Evolutionary conservation across 73 alveolate genomes (phyloP).

Genomic region (Blepharisma stoltei): DNA sequence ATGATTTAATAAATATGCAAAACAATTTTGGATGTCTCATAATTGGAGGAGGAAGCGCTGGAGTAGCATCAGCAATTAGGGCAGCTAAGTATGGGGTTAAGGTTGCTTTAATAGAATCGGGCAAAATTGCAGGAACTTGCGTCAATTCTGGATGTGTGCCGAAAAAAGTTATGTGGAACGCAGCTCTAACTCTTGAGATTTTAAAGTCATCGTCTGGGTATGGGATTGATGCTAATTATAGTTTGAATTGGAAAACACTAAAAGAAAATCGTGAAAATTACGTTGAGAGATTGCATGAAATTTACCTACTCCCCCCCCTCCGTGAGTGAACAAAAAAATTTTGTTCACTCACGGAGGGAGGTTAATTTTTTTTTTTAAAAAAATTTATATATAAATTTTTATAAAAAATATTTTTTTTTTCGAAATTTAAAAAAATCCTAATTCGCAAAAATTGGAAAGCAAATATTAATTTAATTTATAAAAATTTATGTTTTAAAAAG

Average conservation of each 20-base stretch:
- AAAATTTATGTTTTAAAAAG: too few species aligned
- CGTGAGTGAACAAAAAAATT: too few species aligned
- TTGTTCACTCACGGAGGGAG: too few species aligned
- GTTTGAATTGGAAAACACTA: slow-evolving; percentile 39
- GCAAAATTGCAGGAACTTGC: slow-evolving; percentile 96
- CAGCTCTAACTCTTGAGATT: slow-evolving; percentile 51
- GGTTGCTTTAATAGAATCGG: slow-evolving; percentile 83
- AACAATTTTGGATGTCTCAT: slow-evolving; percentile 60
- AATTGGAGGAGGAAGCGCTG: slow-evolving; percentile 99
- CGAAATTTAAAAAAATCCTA: too few species aligned
- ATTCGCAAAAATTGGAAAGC: too few species aligned
- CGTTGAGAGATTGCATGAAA: slow-evolving; percentile 50
- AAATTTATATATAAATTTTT: too few species aligned
- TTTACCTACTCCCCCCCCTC: too few species aligned
- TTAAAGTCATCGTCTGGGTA: slow-evolving; percentile 35
- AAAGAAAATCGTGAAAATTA: slow-evolving; percentile 54
- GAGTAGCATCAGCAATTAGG: slow-evolving; percentile 90
- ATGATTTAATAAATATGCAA: too few species aligned
- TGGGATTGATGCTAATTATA: slow-evolving; percentile 41
- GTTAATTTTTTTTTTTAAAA: too few species aligned
- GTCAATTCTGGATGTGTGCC: slow-evolving; percentile 99
- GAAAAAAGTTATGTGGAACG: slow-evolving; percentile 85
- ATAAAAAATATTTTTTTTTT: too few species aligned
- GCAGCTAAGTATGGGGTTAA: slow-evolving; percentile 75
- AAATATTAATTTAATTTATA: too few species aligned